Base-by-base conservation (phyloP, 305 asterid genomes). In the Fraxinus albicans region DNA sequence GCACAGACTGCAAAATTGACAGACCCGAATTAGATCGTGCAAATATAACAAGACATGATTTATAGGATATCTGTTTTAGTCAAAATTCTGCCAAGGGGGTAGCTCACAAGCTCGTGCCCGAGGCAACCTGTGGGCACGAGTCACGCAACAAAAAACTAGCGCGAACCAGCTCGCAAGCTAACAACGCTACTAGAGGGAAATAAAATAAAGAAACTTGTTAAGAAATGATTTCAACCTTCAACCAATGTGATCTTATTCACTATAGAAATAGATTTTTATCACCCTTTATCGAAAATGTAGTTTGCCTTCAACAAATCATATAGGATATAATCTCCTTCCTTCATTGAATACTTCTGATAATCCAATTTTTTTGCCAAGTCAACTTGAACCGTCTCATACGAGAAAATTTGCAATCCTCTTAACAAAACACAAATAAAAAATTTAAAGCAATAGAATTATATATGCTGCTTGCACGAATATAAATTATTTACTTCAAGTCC, bases 1-100 rank as follows among this genome's bases (percentile, higher is more conserved):
- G 86, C 83, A 83, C 87, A 4, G 90, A 81, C 92, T 89, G 88
- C 85, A 86, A 83, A 70, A 69, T 27, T 69, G 36, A 13, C 19
- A 31, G 21, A 69, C 0, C 21, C 1, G 21, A 77, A 67, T 25
- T 27, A 80, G 65, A 42, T 77, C 58, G 10, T 34, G 63, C 77
- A 76, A 55, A 27, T 60, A 36, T 75, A 38, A 38, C 53, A 74
- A 9, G 33, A 19, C 35, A 65, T 9, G 29, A 65, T 65, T 60
- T 65, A 65, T 65, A 25, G 34, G 1, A 23, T 23, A 3, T 8
- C 10, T 21, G 31, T 63, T 23, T 3, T 60, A 60, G 33, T 21
- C 31, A 63, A 63, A 63, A 63, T 19, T 7, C 25, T 63, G 72
- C 15, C 33, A 2, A 58, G 33, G 33, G 33, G 33, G 31, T 19